Conservation (phyloP, 1,139 yeast species). For the Tardiomyces digboiensis region DNA sequence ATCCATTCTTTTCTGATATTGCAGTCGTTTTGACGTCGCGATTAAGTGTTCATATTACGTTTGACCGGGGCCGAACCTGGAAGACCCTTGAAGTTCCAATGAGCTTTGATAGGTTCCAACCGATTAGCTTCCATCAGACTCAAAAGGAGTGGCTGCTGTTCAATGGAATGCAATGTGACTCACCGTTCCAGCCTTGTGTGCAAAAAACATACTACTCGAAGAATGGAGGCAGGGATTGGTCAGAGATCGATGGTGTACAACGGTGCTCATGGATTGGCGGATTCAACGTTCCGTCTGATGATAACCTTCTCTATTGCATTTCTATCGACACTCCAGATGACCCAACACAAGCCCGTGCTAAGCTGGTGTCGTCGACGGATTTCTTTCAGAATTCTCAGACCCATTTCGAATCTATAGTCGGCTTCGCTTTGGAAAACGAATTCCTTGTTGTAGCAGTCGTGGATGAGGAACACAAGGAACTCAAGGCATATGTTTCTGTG, state of each 20-base stretch:
- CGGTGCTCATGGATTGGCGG: slow-evolving; percentile 62
- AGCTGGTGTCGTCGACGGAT: slow-evolving; percentile 44
- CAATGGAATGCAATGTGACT: slow-evolving; percentile 54
- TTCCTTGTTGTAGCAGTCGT: slow-evolving; percentile 65
- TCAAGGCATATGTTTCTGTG: slow-evolving; percentile 64
- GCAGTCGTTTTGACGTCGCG: slow-evolving; percentile 50
- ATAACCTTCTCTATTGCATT: not conserved
- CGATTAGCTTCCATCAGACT: slow-evolving; percentile 49
- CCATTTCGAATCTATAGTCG: slow-evolving; percentile 46
- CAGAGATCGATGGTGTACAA: slow-evolving; percentile 40
- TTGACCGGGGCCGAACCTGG: slow-evolving; percentile 61
- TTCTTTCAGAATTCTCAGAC: slow-evolving; percentile 35
- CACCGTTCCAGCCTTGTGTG: slow-evolving; percentile 38
- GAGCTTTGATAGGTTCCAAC: slow-evolving; percentile 28
- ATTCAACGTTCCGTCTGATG: slow-evolving; percentile 20
- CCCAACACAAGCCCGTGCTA: slow-evolving; percentile 10
- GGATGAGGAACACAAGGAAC: slow-evolving; percentile 23
- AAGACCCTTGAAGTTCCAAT: slow-evolving; percentile 40
- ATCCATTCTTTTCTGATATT: slow-evolving; percentile 52
- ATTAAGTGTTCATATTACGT: slow-evolving; percentile 42
- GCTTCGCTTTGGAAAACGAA: slow-evolving; percentile 55
- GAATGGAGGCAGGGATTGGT: slow-evolving; percentile 53
- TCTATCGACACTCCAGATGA: not conserved
- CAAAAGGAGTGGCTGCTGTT: slow-evolving; percentile 55
- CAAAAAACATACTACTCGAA: slow-evolving; percentile 42